Percentiles rank a stretch among this genome's conserved stretches.
Conservation (phyloP, 495 filamentous ascomycete species). For the Penicillium tannophilum region DNA sequence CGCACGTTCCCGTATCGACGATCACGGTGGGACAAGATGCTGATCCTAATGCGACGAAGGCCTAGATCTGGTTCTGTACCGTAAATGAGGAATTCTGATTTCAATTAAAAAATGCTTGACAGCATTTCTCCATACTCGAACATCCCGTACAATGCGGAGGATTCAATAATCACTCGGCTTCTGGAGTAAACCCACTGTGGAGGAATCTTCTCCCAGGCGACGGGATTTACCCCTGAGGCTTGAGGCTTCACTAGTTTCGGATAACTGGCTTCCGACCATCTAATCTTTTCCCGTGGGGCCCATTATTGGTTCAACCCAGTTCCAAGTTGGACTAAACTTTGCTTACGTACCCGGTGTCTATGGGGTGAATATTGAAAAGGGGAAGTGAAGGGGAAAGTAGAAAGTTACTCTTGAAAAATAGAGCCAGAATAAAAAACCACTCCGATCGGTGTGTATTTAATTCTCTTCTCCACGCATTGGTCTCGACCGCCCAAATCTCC, state of each 20-base stretch:
- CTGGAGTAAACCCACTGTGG: neutral
- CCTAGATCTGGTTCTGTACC: slow-evolving; percentile 14
- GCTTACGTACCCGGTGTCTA: slow-evolving; percentile 1
- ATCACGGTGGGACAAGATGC: slow-evolving; percentile 13
- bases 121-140: neutral
- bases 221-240: neutral
- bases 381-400: neutral
- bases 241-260: neutral
- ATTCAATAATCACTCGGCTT: neutral
- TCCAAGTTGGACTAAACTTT: neutral
- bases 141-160: neutral
- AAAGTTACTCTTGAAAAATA: neutral
- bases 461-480: slow-evolving; percentile 4
- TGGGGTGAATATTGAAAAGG: neutral
- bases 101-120: neutral
- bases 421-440: neutral
- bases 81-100: neutral
- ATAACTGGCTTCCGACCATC: neutral
- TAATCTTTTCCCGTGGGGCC: slow-evolving; percentile 1
- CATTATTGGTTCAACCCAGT: neutral
- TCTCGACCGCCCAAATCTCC: slow-evolving; percentile 12
- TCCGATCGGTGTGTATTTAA: slow-evolving; percentile 4
- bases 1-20: slow-evolving; percentile 12
- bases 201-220: neutral
- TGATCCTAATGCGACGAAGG: slow-evolving; percentile 19